These are phyloP conservation scores for Oropetium thomaeum DNA, from an alignment of 176 grass and related monocot genomes.

Conservation along the genomic window DNA sequence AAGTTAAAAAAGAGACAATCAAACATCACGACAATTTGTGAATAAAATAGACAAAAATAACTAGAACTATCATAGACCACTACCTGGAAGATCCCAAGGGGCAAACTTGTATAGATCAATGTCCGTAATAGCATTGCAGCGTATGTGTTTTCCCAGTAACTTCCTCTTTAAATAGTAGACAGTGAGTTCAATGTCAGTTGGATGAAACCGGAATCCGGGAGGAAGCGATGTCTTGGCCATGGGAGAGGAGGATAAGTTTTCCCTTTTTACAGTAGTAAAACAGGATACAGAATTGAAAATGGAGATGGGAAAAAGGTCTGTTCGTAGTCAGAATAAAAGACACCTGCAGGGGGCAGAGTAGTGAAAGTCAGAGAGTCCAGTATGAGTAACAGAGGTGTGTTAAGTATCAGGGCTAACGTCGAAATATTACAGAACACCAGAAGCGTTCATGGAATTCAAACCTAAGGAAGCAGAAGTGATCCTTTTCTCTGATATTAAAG, in stretches of 20 bases:
- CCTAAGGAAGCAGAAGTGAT: slow-evolving; percentile 27
- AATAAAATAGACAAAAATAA: background rate
- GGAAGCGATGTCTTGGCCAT: slow-evolving; percentile 65
- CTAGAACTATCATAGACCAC: background rate
- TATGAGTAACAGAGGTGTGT: background rate
- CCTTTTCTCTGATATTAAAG: slow-evolving; percentile 44
- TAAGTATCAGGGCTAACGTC: slow-evolving; percentile 39
- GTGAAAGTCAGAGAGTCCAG: slow-evolving; percentile 31
- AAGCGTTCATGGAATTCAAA: slow-evolving; percentile 27
- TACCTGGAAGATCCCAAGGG: slow-evolving; percentile 94
- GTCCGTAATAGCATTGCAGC: slow-evolving; percentile 54
- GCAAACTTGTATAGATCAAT: slow-evolving; percentile 85
- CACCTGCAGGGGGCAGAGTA: background rate
- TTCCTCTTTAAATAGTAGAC: slow-evolving; percentile 84
- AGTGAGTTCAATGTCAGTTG: slow-evolving; percentile 75
- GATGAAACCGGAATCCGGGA: slow-evolving; percentile 81
- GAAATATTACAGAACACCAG: slow-evolving; percentile 37
- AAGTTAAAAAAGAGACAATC: slow-evolving; percentile 18
- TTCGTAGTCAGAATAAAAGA: slow-evolving; percentile 8
- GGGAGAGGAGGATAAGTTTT: background rate
- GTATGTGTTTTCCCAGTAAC: slow-evolving; percentile 56
- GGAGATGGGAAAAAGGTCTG: background rate
- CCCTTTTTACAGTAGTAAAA: slow-evolving; percentile 13
- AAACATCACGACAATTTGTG: background rate
- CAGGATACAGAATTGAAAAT: slow-evolving; percentile 19